A percentile compares a stretch with the other conserved stretches of the same genome.
Conservation (phyloP, 2,329 filamentous ascomycete species). For the Penicillium palitans region DNA sequence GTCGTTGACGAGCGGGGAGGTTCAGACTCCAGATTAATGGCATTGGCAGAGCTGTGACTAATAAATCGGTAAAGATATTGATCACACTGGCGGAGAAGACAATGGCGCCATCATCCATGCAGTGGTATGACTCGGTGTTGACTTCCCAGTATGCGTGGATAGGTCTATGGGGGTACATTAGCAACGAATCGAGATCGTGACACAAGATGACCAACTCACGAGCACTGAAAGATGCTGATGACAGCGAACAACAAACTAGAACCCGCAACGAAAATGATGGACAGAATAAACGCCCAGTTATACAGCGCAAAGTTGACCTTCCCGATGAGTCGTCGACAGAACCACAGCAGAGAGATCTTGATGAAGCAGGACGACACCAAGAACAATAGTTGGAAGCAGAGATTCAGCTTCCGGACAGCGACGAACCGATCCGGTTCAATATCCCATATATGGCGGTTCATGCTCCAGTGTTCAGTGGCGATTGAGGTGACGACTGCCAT, state of each 20-base stretch:
- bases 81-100: slow-evolving; percentile 39
- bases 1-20: slow-evolving; percentile 36
- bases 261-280: slow-evolving; percentile 35
- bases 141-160: slow-evolving; percentile 38
- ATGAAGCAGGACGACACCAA: slow-evolving; percentile 36
- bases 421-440: slow-evolving; percentile 32
- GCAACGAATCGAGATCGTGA: neutral
- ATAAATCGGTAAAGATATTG: slow-evolving; percentile 42
- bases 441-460: slow-evolving; percentile 47
- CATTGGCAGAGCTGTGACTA: slow-evolving; percentile 41
- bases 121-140: slow-evolving; percentile 26
- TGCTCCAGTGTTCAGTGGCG: slow-evolving; percentile 36
- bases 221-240: slow-evolving; percentile 43
- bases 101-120: slow-evolving; percentile 31
- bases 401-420: slow-evolving; percentile 37
- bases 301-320: slow-evolving; percentile 30
- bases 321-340: slow-evolving; percentile 37
- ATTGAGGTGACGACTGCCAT: slow-evolving; percentile 39
- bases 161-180: slow-evolving; percentile 26
- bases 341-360: slow-evolving; percentile 42
- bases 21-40: slow-evolving; percentile 44
- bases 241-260: slow-evolving; percentile 35
- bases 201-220: slow-evolving; percentile 30
- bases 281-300: slow-evolving; percentile 26
- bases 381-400: slow-evolving; percentile 42